Conservation (phyloP, 371 early-diverging fungal species). For the Syncephalastrum sp. region DNA sequence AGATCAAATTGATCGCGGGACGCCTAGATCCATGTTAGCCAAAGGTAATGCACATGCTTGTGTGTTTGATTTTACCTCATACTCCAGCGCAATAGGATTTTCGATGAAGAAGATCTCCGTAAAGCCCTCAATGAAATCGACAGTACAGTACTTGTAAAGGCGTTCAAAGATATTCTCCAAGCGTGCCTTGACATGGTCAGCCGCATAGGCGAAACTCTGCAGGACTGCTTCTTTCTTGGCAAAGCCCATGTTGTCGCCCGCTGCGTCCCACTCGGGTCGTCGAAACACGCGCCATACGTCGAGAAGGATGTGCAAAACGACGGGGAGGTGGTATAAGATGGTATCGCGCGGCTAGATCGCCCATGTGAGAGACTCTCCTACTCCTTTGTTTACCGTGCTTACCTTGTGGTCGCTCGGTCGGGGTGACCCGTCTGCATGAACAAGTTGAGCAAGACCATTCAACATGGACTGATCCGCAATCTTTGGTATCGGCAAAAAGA, state of each 20-base stretch:
- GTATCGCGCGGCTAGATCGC: slow-evolving; percentile 44
- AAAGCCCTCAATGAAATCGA: slow-evolving; percentile 64
- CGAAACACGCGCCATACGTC: slow-evolving; percentile 57
- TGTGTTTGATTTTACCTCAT: slow-evolving; percentile 22
- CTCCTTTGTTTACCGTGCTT: background rate
- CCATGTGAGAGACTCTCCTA: background rate
- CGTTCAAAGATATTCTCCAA: slow-evolving; percentile 57
- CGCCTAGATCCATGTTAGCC: slow-evolving; percentile 4
- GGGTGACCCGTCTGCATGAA: slow-evolving; percentile 19
- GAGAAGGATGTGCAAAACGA: slow-evolving; percentile 48
- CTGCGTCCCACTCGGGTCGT: slow-evolving; percentile 26
- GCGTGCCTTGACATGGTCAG: slow-evolving; percentile 51
- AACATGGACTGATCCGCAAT: slow-evolving; percentile 26
- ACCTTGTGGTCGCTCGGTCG: slow-evolving; percentile 33
- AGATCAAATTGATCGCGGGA: slow-evolving; percentile 25
- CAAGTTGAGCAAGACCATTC: slow-evolving; percentile 29
- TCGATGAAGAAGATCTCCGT: slow-evolving; percentile 62
- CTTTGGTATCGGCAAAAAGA: slow-evolving; percentile 17
- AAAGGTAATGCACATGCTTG: background rate
- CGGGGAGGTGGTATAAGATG: slow-evolving; percentile 52
- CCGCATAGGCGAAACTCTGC: slow-evolving; percentile 41
- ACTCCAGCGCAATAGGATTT: slow-evolving; percentile 51
- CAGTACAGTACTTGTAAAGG: slow-evolving; percentile 53
- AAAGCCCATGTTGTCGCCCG: slow-evolving; percentile 23
- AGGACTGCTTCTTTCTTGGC: slow-evolving; percentile 44